Percentiles rank a stretch among this genome's conserved stretches.
Evolutionary conservation across 2,329 filamentous ascomycete genomes (phyloP).

Genomic region (Sporothrix curviconia): DNA sequence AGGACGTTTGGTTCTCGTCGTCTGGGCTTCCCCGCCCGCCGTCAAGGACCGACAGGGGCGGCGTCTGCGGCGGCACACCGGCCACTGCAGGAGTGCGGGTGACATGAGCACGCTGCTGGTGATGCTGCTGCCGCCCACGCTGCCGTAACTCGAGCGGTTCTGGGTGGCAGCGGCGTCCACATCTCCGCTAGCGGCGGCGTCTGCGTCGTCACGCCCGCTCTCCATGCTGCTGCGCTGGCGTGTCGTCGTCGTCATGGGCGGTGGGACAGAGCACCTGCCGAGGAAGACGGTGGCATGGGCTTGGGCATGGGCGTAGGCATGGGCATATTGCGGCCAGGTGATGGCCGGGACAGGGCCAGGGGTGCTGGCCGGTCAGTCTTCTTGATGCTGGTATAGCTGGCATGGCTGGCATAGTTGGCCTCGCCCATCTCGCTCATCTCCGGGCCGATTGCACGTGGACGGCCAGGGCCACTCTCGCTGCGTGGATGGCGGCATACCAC

Average conservation of each 20-base stretch:
- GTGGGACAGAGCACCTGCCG: not conserved
- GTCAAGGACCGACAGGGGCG: constrained; percentile 11
- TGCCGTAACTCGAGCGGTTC: constrained; percentile 13
- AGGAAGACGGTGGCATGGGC: not conserved
- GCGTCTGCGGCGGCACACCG: constrained; percentile 19
- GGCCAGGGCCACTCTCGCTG: too few relatives aligned
- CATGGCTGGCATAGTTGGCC: too few relatives aligned
- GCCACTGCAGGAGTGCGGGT: constrained; percentile 15
- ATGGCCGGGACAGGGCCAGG: too few relatives aligned
- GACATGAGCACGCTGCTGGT: constrained; percentile 19
- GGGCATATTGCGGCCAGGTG: too few relatives aligned
- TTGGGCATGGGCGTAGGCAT: not conserved
- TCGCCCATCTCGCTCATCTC: too few relatives aligned
- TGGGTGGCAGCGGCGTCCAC: not conserved
- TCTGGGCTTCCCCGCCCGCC: too few relatives aligned
- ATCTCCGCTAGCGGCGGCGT: not conserved
- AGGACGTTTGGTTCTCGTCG: too few relatives aligned
- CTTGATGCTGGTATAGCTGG: too few relatives aligned
- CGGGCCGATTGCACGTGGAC: too few relatives aligned
- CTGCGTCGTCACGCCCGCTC: not conserved
- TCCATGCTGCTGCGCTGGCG: not conserved
- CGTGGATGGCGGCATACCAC: too few relatives aligned
- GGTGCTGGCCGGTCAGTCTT: too few relatives aligned
- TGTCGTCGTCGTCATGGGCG: not conserved
- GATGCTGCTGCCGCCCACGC: constrained; percentile 16